Conservation (phyloP, 192 early-diverging fungal genomes). For the Coemansia sp. region DNA sequence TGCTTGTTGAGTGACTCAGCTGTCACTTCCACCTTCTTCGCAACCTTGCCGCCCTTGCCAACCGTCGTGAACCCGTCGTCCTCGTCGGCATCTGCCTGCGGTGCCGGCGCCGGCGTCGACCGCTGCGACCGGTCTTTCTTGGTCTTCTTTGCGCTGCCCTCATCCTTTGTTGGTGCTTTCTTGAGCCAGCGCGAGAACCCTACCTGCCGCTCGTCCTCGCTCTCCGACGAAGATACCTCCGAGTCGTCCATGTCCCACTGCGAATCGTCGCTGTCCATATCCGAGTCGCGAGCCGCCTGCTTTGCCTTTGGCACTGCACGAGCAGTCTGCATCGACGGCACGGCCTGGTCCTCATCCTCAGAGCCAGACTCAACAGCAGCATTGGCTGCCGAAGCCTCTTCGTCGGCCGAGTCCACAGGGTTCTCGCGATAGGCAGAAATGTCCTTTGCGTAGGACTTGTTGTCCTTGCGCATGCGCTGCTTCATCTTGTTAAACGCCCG, state of each 20-base stretch:
- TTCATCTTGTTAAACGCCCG: conserved; percentile 90
- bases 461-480: conserved; percentile 88
- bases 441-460: conserved; percentile 70
- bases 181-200: conserved; percentile 53
- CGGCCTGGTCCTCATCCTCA: conserved; percentile 27
- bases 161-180: conserved; percentile 39
- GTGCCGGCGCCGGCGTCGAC: conserved; percentile 17
- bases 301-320: background rate
- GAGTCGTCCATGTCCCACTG: conserved; percentile 23
- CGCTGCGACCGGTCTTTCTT: conserved; percentile 47
- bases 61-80: conserved; percentile 71
- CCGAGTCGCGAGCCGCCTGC: conserved; percentile 10
- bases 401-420: conserved; percentile 43
- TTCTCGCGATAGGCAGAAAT: conserved; percentile 67
- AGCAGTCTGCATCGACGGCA: conserved; percentile 6
- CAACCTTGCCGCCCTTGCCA: conserved; percentile 68
- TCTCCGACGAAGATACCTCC: conserved; percentile 29
- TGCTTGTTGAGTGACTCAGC: conserved; percentile 80
- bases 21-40: conserved; percentile 60
- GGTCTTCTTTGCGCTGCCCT: conserved; percentile 22
- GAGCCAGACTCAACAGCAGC: conserved; percentile 14
- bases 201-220: conserved; percentile 19
- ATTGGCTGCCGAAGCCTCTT: conserved; percentile 21
- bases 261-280: conserved; percentile 13
- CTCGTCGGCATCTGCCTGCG: conserved; percentile 30